Base-by-base conservation (phyloP, 2,329 filamentous ascomycete species). In the Fusarium torreyae region DNA sequence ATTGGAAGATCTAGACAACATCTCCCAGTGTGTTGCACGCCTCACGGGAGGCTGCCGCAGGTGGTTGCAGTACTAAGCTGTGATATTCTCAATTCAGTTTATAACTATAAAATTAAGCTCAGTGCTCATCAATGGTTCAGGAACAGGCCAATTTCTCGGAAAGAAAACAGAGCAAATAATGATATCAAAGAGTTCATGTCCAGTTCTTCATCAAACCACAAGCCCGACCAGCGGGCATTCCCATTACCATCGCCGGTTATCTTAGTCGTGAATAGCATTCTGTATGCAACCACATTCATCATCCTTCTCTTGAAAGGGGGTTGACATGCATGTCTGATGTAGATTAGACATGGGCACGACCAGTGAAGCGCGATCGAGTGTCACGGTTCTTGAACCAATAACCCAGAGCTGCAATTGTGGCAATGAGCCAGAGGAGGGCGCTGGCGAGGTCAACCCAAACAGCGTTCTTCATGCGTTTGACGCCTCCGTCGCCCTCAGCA, bases 401-500 rank as follows among this genome's bases (percentile, higher is more conserved):
- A 3, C 84, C 77, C 15, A 82, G 82, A 15, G 86, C 83, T 28
- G 85, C 87, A 14, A 86, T 61, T 6, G 87, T 85, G 5, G 88
- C 89, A 46, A 90, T 78, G 50, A 94, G 81, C 94, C 94, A 97
- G 51, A 97, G 83, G 15, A 93, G 76, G 78, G 93, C 87, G 77
- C 91, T 93, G 46, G 87, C 83, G 51, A 97, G 79, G 78, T 95
- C 92, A 45, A 97, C 85, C 92, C 93, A 97, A 17, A 96, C 92
- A 7, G 93, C 92, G 76, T 91, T 89, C 82, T 94, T 94, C 94
- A 97, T 97, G 58, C 92, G 87, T 70, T 84, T 81, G 59, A 95
- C 86, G 50, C 86, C 89, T 40, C 74, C 73, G 76, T 92, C 86
- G 15, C 89, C 89, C 76, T 91, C 84, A 0, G 90, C 78, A 61